phyloP scores from a whole-genome alignment of 208 protist species.

The Acanthamoeba sp. region DNA sequence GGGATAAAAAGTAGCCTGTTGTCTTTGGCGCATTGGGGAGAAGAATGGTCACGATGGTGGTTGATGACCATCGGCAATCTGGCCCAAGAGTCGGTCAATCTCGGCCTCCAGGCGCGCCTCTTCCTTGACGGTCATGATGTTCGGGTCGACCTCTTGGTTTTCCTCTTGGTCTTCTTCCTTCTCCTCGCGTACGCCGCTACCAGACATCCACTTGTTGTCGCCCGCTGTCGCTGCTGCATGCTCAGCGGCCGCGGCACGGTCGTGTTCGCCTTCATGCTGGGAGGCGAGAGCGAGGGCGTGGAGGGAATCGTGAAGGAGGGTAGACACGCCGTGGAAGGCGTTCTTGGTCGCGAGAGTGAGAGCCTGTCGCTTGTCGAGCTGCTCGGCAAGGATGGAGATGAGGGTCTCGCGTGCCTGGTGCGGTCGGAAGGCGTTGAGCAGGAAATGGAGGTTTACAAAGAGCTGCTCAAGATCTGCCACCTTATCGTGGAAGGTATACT shows the following conservation, averaged over 20 bases:
- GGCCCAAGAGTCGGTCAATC: background rate
- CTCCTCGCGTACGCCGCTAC: background rate
- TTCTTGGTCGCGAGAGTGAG: constrained; percentile 4
- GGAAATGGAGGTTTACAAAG: constrained; percentile 84
- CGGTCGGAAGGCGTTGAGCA: constrained; percentile 84
- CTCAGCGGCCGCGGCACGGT: background rate
- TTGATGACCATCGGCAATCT: background rate
- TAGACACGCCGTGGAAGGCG: constrained; percentile 50
- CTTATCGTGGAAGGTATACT: constrained; percentile 77
- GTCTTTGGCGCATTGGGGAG: too few relatives aligned
- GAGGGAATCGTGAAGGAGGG: constrained; percentile 67
- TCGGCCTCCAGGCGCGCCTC: background rate
- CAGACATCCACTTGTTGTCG: background rate
- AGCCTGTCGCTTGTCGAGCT: constrained; percentile 78
- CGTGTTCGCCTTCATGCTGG: background rate
- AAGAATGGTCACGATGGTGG: too few relatives aligned
- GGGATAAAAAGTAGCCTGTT: too few relatives aligned
- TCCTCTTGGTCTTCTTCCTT: background rate
- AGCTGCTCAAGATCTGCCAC: constrained; percentile 81
- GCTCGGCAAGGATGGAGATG: constrained; percentile 81
- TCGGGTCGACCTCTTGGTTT: background rate
- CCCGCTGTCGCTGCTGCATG: background rate
- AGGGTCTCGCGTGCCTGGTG: constrained; percentile 84
- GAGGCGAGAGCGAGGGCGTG: constrained; percentile 36
- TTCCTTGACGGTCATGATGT: background rate